A percentile compares a stretch with the other conserved stretches of the same genome.
phyloP scores from a whole-genome alignment of 78 protist species.

The Isochrysis galbana region DNA sequence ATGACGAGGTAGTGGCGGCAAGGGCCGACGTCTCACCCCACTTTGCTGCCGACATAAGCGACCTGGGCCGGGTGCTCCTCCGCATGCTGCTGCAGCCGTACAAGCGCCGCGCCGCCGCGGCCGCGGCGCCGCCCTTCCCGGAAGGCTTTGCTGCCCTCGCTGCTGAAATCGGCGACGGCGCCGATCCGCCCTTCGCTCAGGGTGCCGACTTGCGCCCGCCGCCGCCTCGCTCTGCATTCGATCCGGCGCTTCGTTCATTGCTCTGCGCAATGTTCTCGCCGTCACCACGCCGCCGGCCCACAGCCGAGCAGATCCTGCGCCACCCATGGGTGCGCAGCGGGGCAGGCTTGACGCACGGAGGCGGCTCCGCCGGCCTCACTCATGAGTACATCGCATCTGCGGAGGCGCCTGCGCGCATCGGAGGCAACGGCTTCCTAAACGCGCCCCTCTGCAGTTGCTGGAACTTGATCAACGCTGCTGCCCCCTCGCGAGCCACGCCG shows the following conservation, averaged over 20 bases:
- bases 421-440: too few species aligned
- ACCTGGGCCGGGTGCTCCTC: conserved; percentile 25
- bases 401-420: too few species aligned
- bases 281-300: background rate
- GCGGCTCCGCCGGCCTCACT: too few species aligned
- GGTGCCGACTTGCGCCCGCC: too few species aligned
- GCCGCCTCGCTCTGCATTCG: background rate
- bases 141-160: background rate
- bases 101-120: conserved; percentile 5
- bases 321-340: background rate
- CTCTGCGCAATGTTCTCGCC: background rate
- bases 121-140: background rate
- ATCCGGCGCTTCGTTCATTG: background rate
- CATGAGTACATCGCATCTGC: too few species aligned
- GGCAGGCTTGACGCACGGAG: background rate
- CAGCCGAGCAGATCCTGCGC: too few species aligned
- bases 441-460: conserved; percentile 28
- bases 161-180: too few species aligned
- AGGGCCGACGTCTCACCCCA: too few species aligned
- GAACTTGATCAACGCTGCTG: background rate
- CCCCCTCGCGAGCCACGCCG: background rate
- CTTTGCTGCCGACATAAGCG: background rate
- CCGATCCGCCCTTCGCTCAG: too few species aligned
- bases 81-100: conserved; percentile 12
- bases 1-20: too few species aligned